Conservation (phyloP, 2,329 filamentous ascomycete species). For the Sclerotinia sclerotiorum region DNA sequence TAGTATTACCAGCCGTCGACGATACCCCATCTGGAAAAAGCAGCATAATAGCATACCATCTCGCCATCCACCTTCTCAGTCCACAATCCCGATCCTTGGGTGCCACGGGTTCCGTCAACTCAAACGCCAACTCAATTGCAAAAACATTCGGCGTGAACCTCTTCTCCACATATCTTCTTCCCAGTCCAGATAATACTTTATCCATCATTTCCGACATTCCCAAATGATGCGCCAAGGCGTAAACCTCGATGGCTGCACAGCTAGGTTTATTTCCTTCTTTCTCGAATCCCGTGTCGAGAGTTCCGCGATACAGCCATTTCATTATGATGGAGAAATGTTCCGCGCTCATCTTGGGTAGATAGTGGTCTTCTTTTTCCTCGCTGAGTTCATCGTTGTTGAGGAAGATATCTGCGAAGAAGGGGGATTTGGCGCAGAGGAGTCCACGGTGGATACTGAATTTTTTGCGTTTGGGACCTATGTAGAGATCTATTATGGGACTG, state of each 20-base stretch:
- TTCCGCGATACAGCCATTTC: conserved; percentile 15
- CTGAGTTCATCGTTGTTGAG: conserved; percentile 16
- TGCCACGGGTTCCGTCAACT: not conserved
- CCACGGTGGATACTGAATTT: conserved; percentile 20
- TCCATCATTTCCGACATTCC: conserved; percentile 15
- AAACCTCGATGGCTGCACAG: conserved; percentile 11
- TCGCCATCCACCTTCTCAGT: conserved; percentile 8
- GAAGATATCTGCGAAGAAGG: conserved; percentile 16
- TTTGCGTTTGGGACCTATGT: conserved; percentile 25
- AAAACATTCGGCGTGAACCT: conserved; percentile 4
- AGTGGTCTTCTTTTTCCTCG: conserved; percentile 5
- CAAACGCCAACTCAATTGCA: conserved; percentile 14
- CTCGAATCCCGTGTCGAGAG: conserved; percentile 1
- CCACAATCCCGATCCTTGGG: not conserved
- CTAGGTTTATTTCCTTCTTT: conserved; percentile 9
- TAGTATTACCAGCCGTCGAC: not conserved
- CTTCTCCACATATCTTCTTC: conserved; percentile 17
- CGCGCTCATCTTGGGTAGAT: not conserved
- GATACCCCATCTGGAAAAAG: conserved; percentile 4
- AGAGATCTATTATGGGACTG: conserved; percentile 21
- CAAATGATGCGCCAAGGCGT: not conserved
- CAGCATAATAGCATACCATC: conserved; percentile 15
- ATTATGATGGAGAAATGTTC: conserved; percentile 14
- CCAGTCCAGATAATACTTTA: not conserved
- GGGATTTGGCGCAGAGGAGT: conserved; percentile 19